Percentiles rank a stretch among this genome's conserved stretches.
Evolutionary conservation across 768 basidiomycete genomes (phyloP).

Genomic region (Rhizopogon vulgaris): DNA sequence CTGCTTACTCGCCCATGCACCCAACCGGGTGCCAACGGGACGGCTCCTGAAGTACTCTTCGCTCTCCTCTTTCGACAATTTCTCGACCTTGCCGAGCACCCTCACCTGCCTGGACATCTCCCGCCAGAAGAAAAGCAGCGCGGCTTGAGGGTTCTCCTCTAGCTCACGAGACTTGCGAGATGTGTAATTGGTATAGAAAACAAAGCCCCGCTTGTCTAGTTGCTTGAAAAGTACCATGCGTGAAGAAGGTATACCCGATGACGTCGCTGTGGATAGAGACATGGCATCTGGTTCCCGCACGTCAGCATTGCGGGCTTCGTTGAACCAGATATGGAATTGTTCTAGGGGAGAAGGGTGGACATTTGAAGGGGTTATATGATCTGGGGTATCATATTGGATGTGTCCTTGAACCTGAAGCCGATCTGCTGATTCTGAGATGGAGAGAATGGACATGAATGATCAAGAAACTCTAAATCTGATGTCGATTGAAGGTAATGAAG

Average conservation of each 20-base stretch:
- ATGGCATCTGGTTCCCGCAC: slow-evolving; percentile 90
- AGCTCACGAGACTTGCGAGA: slow-evolving; percentile 90
- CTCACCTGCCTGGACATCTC: slow-evolving; percentile 78
- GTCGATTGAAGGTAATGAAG: not conserved
- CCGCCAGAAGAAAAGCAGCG: slow-evolving; percentile 88
- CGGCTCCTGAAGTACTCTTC: slow-evolving; percentile 78
- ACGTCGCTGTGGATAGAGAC: slow-evolving; percentile 69
- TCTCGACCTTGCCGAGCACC: slow-evolving; percentile 82
- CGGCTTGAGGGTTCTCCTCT: slow-evolving; percentile 66
- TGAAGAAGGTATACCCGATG: slow-evolving; percentile 73
- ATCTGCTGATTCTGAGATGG: slow-evolving; percentile 40
- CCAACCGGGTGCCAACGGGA: slow-evolving; percentile 78
- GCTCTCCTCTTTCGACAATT: slow-evolving; percentile 63
- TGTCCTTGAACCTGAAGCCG: slow-evolving; percentile 68
- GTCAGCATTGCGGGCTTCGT: slow-evolving; percentile 45
- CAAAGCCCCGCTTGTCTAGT: slow-evolving; percentile 82
- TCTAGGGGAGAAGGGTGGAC: slow-evolving; percentile 66
- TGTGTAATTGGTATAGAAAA: slow-evolving; percentile 96
- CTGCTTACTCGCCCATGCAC: slow-evolving; percentile 93
- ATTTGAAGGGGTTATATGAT: slow-evolving; percentile 53
- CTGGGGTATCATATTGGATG: slow-evolving; percentile 68
- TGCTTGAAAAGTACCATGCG: slow-evolving; percentile 91
- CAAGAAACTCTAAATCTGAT: not conserved
- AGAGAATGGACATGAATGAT: slow-evolving; percentile 14
- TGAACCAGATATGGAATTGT: slow-evolving; percentile 88